Percentiles rank a stretch among this genome's conserved stretches.
These are phyloP conservation scores for Pythium folliculosum DNA, from an alignment of 352 stramenopile species.

Conservation along the genomic window DNA sequence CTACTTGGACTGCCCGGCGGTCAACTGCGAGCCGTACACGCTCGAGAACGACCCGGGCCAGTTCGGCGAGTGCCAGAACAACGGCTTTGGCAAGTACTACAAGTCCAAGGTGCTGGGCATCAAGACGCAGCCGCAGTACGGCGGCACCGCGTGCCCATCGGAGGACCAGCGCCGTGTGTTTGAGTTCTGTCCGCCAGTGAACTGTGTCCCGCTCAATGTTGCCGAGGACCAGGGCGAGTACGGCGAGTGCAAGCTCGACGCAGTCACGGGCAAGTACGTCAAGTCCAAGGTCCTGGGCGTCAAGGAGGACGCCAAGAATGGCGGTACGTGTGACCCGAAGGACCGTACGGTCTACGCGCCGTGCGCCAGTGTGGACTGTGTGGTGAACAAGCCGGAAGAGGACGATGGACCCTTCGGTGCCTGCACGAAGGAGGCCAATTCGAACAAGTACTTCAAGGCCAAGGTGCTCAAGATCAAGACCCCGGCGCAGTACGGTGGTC, in stretches of 20 bases:
- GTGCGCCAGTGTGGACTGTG: constrained; percentile 3
- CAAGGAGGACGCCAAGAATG: background rate
- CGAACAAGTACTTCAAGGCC: constrained; percentile 1
- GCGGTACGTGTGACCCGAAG: background rate
- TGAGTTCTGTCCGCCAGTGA: background rate
- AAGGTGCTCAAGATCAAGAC: constrained; percentile 5
- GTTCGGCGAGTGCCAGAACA: background rate
- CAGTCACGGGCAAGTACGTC: background rate
- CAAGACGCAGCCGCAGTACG: background rate
- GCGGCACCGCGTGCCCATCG: background rate
- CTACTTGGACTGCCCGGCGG: background rate
- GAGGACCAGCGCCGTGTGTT: background rate
- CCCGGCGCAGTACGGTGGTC: constrained; percentile 1
- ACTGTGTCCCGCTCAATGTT: background rate
- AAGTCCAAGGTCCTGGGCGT: background rate
- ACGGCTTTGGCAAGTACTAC: background rate
- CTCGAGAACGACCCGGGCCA: background rate
- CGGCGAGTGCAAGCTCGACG: background rate
- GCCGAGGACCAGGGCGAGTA: background rate
- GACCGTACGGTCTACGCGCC: constrained; percentile 1
- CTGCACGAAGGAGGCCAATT: background rate
- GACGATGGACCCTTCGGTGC: background rate
- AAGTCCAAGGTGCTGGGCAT: background rate
- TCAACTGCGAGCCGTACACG: constrained; percentile 1
- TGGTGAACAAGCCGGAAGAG: background rate